Evolutionary conservation across 345 rosid genomes (phyloP).

Genomic region (Ricinus communis): DNA sequence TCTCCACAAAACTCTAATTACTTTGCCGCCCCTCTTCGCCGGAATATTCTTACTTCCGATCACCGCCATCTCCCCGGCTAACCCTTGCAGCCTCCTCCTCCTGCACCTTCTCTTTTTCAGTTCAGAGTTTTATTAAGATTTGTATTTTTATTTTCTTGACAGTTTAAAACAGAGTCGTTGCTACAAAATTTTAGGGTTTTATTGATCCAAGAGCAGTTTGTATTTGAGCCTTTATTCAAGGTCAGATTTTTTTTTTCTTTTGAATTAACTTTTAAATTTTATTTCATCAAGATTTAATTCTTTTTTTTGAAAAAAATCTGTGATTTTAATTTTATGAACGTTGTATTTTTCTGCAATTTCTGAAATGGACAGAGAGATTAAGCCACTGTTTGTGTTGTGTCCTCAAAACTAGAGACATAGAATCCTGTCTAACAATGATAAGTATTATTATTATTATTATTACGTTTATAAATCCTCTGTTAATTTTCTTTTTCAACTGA

Average conservation of each 20-base stretch:
- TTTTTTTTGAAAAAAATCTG: neutral
- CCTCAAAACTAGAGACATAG: conserved; percentile 34
- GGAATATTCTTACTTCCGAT: conserved; percentile 1
- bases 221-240: neutral
- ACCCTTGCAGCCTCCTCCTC: neutral
- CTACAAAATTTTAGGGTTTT: neutral
- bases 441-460: too few relatives aligned
- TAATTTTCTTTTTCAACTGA: too few relatives aligned
- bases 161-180: too few relatives aligned
- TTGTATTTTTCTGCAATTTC: neutral
- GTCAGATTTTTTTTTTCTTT: neutral
- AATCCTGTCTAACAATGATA: too few relatives aligned
- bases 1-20: too few relatives aligned
- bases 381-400: conserved; percentile 21
- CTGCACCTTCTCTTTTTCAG: neutral
- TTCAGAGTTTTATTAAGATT: neutral
- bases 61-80: neutral
- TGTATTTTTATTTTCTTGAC: neutral
- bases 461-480: too few relatives aligned
- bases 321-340: neutral
- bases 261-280: neutral
- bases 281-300: neutral
- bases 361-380: conserved; percentile 11
- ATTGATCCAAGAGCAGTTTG: neutral
- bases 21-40: neutral